phyloP scores from a whole-genome alignment of 768 basidiomycete species.

The Scleroderma citrinum region DNA sequence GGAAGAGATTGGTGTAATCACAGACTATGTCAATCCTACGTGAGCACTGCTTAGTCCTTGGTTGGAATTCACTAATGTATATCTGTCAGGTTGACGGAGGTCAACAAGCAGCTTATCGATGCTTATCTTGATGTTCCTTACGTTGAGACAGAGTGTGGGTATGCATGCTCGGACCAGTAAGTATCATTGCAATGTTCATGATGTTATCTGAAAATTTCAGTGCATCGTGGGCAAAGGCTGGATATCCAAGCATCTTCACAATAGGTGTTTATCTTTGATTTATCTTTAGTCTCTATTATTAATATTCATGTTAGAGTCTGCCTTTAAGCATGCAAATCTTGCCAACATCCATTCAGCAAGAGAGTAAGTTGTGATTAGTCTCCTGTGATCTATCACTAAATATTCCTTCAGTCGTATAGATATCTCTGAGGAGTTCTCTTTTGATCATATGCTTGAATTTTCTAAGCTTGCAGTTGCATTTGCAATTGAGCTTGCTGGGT shows the following conservation, averaged over 20 bases:
- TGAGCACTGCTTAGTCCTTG: conserved; percentile 28
- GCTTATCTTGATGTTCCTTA: conserved; percentile 81
- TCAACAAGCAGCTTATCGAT: conserved; percentile 71
- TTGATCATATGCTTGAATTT: conserved; percentile 85
- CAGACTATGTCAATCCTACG: conserved; percentile 71
- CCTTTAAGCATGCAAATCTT: conserved; percentile 68
- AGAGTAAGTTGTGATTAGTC: conserved; percentile 57
- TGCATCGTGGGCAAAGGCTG: conserved; percentile 82
- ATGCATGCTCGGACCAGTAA: conserved; percentile 93
- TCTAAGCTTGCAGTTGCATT: conserved; percentile 79
- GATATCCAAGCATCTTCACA: conserved; percentile 80
- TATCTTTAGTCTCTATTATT: background rate
- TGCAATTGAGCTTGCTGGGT: conserved; percentile 66
- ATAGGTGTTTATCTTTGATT: conserved; percentile 38
- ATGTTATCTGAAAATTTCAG: conserved; percentile 22
- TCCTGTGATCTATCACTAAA: conserved; percentile 31
- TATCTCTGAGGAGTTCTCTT: conserved; percentile 84
- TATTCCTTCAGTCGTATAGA: conserved; percentile 61
- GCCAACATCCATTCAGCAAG: conserved; percentile 72
- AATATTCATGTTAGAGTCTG: conserved; percentile 41
- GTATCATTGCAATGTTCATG: conserved; percentile 23
- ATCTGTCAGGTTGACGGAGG: conserved; percentile 61
- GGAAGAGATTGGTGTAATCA: conserved; percentile 81
- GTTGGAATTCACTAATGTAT: conserved; percentile 7
- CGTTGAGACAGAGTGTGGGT: conserved; percentile 81